phyloP scores from a whole-genome alignment of 345 rosid species.

The Cardamine chenopodiifolia region DNA sequence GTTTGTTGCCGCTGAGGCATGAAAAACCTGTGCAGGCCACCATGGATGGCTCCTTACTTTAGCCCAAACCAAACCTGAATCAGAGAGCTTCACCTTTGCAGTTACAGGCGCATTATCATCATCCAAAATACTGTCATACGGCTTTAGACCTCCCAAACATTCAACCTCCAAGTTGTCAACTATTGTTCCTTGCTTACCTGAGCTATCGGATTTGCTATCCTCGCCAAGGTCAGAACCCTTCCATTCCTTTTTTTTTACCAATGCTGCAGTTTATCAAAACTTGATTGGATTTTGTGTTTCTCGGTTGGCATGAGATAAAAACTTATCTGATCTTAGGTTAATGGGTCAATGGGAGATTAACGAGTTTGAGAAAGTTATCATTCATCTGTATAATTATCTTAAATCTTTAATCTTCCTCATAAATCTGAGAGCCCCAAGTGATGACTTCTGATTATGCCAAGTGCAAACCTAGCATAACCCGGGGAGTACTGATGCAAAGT shows the following conservation, averaged over 20 bases:
- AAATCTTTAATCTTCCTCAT: slow-evolving; percentile 78
- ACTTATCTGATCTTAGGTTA: slow-evolving; percentile 42
- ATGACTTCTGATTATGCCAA: slow-evolving; percentile 77
- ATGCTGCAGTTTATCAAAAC: slow-evolving; percentile 55
- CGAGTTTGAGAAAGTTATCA: slow-evolving; percentile 50
- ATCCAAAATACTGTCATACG: slow-evolving; percentile 22
- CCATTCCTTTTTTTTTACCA: slow-evolving; percentile 34
- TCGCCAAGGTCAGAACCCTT: slow-evolving; percentile 21
- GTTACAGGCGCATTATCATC: slow-evolving; percentile 6
- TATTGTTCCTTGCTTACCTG: slow-evolving; percentile 38
- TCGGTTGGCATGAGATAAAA: slow-evolving; percentile 10
- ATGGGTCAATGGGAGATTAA: slow-evolving; percentile 40
- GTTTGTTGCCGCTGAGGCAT: slow-evolving; percentile 55
- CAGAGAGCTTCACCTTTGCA: slow-evolving; percentile 39
- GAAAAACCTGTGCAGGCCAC: slow-evolving; percentile 91
- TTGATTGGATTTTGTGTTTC: background rate
- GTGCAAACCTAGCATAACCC: slow-evolving; percentile 63
- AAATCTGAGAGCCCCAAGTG: slow-evolving; percentile 81
- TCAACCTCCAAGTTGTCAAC: slow-evolving; percentile 18
- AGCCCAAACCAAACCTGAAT: slow-evolving; percentile 80
- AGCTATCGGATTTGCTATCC: slow-evolving; percentile 9
- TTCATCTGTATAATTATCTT: slow-evolving; percentile 74
- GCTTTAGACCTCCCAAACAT: slow-evolving; percentile 19
- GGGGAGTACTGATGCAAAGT: slow-evolving; percentile 73
- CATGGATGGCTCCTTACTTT: slow-evolving; percentile 89